phyloP scores from a whole-genome alignment of 2,329 filamentous ascomycete species.

The Cordyceps tenuipes region DNA sequence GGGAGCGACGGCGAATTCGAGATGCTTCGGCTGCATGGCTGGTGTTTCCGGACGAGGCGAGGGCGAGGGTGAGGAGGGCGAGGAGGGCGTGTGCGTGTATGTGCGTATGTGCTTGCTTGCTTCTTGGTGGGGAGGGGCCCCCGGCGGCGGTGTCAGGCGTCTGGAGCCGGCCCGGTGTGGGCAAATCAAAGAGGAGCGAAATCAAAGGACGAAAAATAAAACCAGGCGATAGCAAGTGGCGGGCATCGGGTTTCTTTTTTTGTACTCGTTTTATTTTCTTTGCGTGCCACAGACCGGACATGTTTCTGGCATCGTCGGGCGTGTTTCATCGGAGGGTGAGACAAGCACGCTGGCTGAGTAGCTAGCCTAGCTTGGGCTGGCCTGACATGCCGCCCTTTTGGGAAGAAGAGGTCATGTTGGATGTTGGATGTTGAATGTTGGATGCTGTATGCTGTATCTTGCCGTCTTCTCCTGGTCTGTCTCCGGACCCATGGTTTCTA shows the following conservation, averaged over 20 bases:
- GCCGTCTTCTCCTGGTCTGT: not conserved
- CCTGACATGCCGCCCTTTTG: slow-evolving; percentile 9
- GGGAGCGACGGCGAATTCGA: not conserved
- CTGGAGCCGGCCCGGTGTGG: not conserved
- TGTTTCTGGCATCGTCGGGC: slow-evolving; percentile 22
- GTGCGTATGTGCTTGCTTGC: not conserved
- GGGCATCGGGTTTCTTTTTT: not conserved
- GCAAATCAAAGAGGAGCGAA: not conserved
- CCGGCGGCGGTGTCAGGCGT: not conserved
- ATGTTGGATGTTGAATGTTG: too few species aligned
- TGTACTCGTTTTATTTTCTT: not conserved
- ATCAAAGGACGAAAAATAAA: not conserved
- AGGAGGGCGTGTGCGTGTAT: not conserved
- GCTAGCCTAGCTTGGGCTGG: slow-evolving; percentile 8
- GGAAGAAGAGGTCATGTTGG: not conserved
- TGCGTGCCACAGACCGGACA: slow-evolving; percentile 15
- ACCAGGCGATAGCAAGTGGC: not conserved
- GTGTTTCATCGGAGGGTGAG: slow-evolving; percentile 26
- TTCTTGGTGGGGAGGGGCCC: not conserved
- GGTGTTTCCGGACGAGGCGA: not conserved
- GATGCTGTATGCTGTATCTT: too few species aligned
- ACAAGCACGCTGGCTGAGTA: slow-evolving; percentile 20
- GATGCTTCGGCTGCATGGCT: not conserved
- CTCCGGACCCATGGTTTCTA: not conserved
- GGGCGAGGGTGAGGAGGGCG: not conserved